Evolutionary conservation across 83 land plant genomes (phyloP).

Genomic region (Isoetes engelmannii): DNA sequence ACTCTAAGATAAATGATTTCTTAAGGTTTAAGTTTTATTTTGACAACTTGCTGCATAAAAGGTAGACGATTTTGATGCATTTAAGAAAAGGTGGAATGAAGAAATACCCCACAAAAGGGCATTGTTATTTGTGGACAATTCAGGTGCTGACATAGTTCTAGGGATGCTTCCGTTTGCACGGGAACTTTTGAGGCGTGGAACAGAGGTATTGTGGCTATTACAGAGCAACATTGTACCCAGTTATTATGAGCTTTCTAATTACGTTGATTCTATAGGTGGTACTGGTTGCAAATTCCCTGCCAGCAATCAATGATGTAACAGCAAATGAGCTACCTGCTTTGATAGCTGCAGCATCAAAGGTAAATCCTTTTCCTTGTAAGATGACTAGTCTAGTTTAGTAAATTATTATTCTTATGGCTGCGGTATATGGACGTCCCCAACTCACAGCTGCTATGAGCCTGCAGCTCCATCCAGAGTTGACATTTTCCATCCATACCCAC

Average conservation of each 20-base stretch:
- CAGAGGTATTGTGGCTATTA: slow-evolving; percentile 52
- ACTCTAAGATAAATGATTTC: background rate
- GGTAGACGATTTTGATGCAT: slow-evolving; percentile 88
- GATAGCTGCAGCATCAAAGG: slow-evolving; percentile 97
- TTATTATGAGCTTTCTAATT: background rate
- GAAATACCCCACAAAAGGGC: slow-evolving; percentile 72
- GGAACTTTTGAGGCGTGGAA: slow-evolving; percentile 90
- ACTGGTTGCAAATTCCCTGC: slow-evolving; percentile 88
- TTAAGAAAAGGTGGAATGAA: slow-evolving; percentile 61
- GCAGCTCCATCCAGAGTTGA: no score
- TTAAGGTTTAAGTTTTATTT: background rate
- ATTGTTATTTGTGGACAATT: slow-evolving; percentile 91
- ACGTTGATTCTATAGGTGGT: slow-evolving; percentile 55
- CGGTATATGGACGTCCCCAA: no score
- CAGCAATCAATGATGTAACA: slow-evolving; percentile 94
- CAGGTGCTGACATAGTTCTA: slow-evolving; percentile 93
- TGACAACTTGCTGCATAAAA: slow-evolving; percentile 14
- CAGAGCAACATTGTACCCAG: background rate
- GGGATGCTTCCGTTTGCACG: slow-evolving; percentile 98
- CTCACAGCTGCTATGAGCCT: no score
- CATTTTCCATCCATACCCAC: no score
- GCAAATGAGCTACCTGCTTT: slow-evolving; percentile 80
- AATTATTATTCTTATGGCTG: no score
- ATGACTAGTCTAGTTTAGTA: no score
- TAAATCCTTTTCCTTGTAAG: slow-evolving; percentile 1